Conservation (phyloP, 176 grass and related monocot genomes). For the Carex littledalei region DNA sequence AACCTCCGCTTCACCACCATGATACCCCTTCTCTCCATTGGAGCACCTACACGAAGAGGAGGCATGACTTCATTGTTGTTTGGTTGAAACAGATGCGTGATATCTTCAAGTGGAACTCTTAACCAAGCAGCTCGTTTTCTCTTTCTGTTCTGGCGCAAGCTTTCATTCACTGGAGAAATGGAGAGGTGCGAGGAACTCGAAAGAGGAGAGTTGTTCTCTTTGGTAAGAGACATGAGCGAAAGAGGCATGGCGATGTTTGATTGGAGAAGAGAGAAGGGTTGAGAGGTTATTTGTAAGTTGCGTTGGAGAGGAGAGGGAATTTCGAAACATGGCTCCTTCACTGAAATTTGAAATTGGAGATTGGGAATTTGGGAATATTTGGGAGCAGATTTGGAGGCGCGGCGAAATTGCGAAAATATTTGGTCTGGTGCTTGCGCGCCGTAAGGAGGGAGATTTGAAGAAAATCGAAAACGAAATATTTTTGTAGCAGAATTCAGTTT, state of each 20-base stretch:
- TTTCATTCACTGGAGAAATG: neutral
- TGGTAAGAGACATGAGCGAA: neutral
- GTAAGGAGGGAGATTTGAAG: constrained; percentile 5
- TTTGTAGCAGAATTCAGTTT: neutral
- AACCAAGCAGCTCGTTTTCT: neutral
- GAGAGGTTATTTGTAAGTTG: constrained; percentile 13
- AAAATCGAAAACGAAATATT: neutral
- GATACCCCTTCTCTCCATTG: neutral
- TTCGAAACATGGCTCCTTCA: neutral
- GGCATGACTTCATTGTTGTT: neutral
- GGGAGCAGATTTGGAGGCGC: neutral
- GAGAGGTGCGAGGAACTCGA: neutral
- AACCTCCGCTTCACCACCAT: neutral
- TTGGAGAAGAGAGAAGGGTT: neutral
- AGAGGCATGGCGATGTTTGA: constrained; percentile 11
- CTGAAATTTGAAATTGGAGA: constrained; percentile 10
- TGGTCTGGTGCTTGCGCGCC: neutral
- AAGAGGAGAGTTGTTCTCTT: neutral
- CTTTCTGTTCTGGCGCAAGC: constrained; percentile 4
- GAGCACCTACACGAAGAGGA: neutral
- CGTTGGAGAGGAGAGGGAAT: neutral
- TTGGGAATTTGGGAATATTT: constrained; percentile 4
- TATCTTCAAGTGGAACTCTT: constrained; percentile 22
- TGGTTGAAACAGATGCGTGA: constrained; percentile 16
- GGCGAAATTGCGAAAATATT: neutral